Base-by-base conservation (phyloP, 495 filamentous ascomycete species). In the Aspergillus baeticus region DNA sequence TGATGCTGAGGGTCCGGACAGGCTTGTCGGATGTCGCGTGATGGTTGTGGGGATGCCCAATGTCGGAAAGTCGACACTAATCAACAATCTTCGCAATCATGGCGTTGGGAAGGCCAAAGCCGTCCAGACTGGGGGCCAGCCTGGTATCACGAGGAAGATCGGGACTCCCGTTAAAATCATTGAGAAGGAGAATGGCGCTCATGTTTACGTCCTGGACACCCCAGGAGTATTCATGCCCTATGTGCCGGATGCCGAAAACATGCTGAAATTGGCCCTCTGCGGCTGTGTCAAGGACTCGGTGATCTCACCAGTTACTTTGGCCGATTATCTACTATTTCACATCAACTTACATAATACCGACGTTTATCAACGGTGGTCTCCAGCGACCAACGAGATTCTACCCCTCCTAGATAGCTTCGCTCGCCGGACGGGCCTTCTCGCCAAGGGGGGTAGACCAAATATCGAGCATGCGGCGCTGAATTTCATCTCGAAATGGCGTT, bases 21-120 rank as follows among this genome's bases (percentile, higher is more conserved):
- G 78, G 31, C 69, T 92, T 7, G 81, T 82, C 6, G 91, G 91
- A 2, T 82, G 88, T 50, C 84, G 91, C 22, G 81, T 90, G 51
- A 79, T 98, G 68, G 83, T 98, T 1, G 92, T 97, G 15, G 94
- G 94, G 23, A 97, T 98, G 93, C 94, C 94, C 6, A 98, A 98
- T 70, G 89, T 94, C 0, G 94, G 82, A 17, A 85, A 98, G 71
- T 95, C 90, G 20, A 90, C 93, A 0, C 77, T 98, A 13, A 84
- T 98, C 21, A 98, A 98, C 69, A 80, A 87, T 23, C 78, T 98
- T 36, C 87, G 95, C 10, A 80, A 77, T 18, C 71, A 76, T 15
- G 89, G 92, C 41, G 76, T 88, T 54, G 70, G 78, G 15, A 84
- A 87, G 55, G 80, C 84, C 35, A 96, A 96, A 69, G 95, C 84